These are phyloP conservation scores for Daldinia sp. DNA, from an alignment of 2,329 filamentous ascomycete genomes.

Conservation along the genomic window DNA sequence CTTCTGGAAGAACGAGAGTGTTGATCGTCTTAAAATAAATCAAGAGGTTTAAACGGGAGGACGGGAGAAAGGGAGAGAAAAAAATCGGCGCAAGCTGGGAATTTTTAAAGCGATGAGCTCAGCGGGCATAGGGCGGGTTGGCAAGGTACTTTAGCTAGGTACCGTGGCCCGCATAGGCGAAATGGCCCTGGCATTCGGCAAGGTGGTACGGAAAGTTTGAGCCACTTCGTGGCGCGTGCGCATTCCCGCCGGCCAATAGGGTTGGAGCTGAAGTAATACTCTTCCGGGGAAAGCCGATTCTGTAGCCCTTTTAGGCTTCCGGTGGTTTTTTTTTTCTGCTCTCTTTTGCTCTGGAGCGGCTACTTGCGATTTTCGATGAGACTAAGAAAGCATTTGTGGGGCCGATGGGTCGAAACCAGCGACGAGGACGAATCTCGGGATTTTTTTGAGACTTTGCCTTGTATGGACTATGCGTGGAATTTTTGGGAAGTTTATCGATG, in stretches of 20 bases:
- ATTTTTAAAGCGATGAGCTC: conserved; percentile 47
- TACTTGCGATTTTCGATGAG: not conserved
- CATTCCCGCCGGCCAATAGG: conserved; percentile 51
- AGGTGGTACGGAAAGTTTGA: conserved; percentile 35
- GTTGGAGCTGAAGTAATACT: conserved; percentile 41
- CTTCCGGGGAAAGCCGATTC: conserved; percentile 42
- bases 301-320: not conserved
- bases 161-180: too few species aligned
- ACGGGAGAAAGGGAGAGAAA: conserved; percentile 35
- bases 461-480: not conserved
- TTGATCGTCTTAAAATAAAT: conserved; percentile 24
- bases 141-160: too few species aligned
- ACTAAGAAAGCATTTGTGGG: conserved; percentile 7
- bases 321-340: not conserved
- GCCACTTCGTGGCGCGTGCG: conserved; percentile 48
- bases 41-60: conserved; percentile 12
- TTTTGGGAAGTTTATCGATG: conserved; percentile 30
- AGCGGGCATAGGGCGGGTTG: conserved; percentile 29
- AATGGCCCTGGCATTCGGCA: conserved; percentile 34
- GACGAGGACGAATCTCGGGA: conserved; percentile 31
- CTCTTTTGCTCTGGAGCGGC: not conserved
- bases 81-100: conserved; percentile 41
- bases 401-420: conserved; percentile 10
- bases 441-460: too few species aligned
- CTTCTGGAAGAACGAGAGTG: conserved; percentile 22